Base-by-base conservation (phyloP, 2,329 filamentous ascomycete genomes). In the Claviceps cyperi region DNA sequence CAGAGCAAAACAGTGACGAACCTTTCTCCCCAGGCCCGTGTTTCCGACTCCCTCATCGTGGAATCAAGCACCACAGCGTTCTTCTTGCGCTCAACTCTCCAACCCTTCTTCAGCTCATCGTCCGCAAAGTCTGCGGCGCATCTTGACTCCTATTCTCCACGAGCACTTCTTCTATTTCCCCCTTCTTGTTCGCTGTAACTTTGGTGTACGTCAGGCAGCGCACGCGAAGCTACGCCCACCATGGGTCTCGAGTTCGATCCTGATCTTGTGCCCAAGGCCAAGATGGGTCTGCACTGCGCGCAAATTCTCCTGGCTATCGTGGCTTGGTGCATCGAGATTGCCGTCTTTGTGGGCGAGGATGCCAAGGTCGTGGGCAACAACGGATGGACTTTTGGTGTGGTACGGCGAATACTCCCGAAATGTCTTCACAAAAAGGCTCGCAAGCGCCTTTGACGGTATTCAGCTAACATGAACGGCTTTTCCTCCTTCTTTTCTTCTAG, bases 331-430 rank as follows among this genome's bases (percentile, higher is more conserved):
- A 66, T 83, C 52, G 75, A 77, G 56, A 80, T 83, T 57, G 69
- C 74, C 22, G 71, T 83, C 44, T 80, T 83, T 59, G 69, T 69
- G 40, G 66, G 68, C 49, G 61, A 71, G 9, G 61, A 68, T 14
- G 67, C 76, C 5, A 62, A 60, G 19, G 71, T 83, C 54, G 74
- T 72, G 50, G 77, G 78, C 36, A 72, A 77, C 54, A 76, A 76
- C 62, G 78, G 74, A 53, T 83, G 80, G 79, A 74, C 77, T 0
- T 83, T 83, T 55, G 79, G 69, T 56, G 70, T 81, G 64, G 80
- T 83, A 70, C 53, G 77, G 66, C 46, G 4, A 3, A n/a, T 3
- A 3, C 9, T 5, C 22, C 28, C 19, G 15, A 32, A 9, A 32
- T 32, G 3, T 15, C 24, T 9, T n/a, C 0, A 15, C 14, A 13